phyloP scores from a whole-genome alignment of 495 filamentous ascomycete genomes.

The Hypoxylon fragiforme region DNA sequence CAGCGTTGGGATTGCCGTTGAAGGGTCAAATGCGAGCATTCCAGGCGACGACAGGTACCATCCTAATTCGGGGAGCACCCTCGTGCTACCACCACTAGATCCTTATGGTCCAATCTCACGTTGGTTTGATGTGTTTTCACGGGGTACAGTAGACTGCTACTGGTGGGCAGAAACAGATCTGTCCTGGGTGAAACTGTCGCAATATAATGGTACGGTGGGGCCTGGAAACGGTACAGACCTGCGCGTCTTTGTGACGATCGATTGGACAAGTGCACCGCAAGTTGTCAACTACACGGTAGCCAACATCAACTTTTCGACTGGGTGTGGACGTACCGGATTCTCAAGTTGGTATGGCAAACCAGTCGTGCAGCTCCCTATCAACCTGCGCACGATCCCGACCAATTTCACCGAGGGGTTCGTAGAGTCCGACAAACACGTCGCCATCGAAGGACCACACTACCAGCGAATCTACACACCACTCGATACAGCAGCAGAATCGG shows the following conservation, averaged over 20 bases:
- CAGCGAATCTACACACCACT: constrained; percentile 43
- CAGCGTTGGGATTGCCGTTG: constrained; percentile 66
- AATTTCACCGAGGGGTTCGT: constrained; percentile 65
- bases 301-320: constrained; percentile 59
- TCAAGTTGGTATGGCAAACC: constrained; percentile 46
- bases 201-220: constrained; percentile 57
- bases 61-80: constrained; percentile 56
- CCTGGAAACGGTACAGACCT: constrained; percentile 53
- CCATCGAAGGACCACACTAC: constrained; percentile 64
- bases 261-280: constrained; percentile 60
- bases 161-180: constrained; percentile 58
- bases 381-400: constrained; percentile 53
- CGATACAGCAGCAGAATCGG: constrained; percentile 39
- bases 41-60: constrained; percentile 71
- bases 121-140: constrained; percentile 69
- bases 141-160: constrained; percentile 59
- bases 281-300: constrained; percentile 49
- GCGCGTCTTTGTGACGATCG: constrained; percentile 62
- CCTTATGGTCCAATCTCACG: constrained; percentile 63
- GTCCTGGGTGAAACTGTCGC: constrained; percentile 61
- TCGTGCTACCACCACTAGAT: constrained; percentile 61
- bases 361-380: constrained; percentile 61
- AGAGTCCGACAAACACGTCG: constrained; percentile 62
- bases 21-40: constrained; percentile 65
- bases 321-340: constrained; percentile 59